These are phyloP conservation scores for Penicillium psychrofluorescens DNA, from an alignment of 495 filamentous ascomycete genomes.

Conservation along the genomic window DNA sequence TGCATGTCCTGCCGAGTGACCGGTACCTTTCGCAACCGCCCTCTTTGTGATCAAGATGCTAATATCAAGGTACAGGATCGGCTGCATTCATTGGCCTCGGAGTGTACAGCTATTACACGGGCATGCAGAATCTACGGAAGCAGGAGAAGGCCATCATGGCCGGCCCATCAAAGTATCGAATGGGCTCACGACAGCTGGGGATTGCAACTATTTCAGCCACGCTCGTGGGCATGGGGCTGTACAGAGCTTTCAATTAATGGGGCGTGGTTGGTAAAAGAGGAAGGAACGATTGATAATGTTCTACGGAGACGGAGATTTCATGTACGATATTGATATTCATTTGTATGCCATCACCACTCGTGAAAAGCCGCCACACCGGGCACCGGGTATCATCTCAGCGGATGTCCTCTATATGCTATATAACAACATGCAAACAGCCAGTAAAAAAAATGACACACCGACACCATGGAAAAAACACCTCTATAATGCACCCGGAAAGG, in stretches of 20 bases:
- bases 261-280: too few relatives aligned
- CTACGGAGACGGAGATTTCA: background rate
- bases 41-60: background rate
- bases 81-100: conserved; percentile 85
- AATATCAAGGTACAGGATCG: conserved; percentile 46
- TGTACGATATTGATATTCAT: conserved; percentile 11
- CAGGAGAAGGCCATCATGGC: conserved; percentile 62
- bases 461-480: conserved; percentile 18
- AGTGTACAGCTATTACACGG: conserved; percentile 77
- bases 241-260: conserved; percentile 46
- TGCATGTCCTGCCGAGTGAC: conserved; percentile 62
- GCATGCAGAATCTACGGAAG: conserved; percentile 63
- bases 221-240: conserved; percentile 63
- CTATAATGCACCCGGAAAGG: conserved; percentile 33
- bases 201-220: conserved; percentile 64
- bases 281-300: too few relatives aligned
- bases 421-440: conserved; percentile 6
- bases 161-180: conserved; percentile 67
- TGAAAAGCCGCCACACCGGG: conserved; percentile 31
- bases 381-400: conserved; percentile 36
- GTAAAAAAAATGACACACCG: conserved; percentile 6
- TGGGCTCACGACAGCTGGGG: conserved; percentile 62
- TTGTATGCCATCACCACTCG: conserved; percentile 19
- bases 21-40: conserved; percentile 38
- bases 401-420: conserved; percentile 36